Evolutionary conservation across 108 stramenopile genomes (phyloP).

Genomic region (Skeletonema tropicum): DNA sequence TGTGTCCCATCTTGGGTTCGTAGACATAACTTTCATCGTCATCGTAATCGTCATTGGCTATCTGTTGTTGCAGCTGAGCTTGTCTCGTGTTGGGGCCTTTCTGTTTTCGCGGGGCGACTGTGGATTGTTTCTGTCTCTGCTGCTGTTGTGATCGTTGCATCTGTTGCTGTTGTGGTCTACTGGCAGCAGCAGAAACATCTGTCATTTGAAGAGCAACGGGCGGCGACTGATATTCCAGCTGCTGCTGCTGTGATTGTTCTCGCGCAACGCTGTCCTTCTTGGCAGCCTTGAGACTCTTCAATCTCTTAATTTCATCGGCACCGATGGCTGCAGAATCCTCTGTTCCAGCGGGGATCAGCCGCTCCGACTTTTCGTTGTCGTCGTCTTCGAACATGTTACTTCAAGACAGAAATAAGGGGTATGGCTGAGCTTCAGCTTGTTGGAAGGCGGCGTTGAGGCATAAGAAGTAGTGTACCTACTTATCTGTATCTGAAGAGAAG

Average conservation of each 20-base stretch:
- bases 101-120: not conserved
- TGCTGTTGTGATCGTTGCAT: not conserved
- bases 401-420: too few relatives aligned
- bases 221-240: not conserved
- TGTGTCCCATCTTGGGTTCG: slow-evolving; percentile 1
- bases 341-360: not conserved
- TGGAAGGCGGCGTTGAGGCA: too few relatives aligned
- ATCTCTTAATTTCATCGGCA: not conserved
- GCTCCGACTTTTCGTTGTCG: not conserved
- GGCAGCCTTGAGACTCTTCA: not conserved
- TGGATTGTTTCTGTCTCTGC: not conserved
- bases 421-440: too few relatives aligned
- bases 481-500: too few relatives aligned
- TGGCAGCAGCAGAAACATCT: not conserved
- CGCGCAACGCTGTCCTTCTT: not conserved
- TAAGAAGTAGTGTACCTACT: too few relatives aligned
- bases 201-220: not conserved
- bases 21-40: not conserved
- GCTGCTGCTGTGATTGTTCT: not conserved
- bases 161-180: not conserved
- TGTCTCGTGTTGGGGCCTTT: too few relatives aligned
- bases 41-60: not conserved
- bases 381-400: not conserved
- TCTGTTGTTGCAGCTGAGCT: not conserved
- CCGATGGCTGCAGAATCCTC: not conserved